Evolutionary conservation across 2,329 filamentous ascomycete species (phyloP), one percentile per base, ranked within the genome.

Genomic region (Zopfia rhizophila): DNA sequence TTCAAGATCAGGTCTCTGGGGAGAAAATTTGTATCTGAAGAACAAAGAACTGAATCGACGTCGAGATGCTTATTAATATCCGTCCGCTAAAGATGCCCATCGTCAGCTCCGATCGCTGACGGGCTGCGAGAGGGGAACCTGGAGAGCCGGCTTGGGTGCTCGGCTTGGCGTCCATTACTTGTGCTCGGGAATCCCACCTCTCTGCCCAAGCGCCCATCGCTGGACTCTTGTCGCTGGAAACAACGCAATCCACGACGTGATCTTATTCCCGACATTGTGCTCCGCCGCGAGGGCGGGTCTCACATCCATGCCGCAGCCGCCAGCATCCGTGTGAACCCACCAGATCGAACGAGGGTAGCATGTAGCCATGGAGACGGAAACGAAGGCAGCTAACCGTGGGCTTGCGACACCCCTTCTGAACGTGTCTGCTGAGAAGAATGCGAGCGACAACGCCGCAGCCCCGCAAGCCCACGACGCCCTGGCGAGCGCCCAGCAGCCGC

Each of bases 401-500:
- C 29, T 10, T 11, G 11, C 14, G 31, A 35, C 31, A n/a, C n/a
- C n/a, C n/a, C n/a, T n/a, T n/a, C n/a, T n/a, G n/a, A n/a, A n/a
- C n/a, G n/a, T n/a, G n/a, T n/a, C n/a, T 27, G 24, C 28, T 16
- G 10, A 13, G 14, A 16, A 7, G 28, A 30, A 30, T 10, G 24
- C 8, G 24, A 27, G n/a, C n/a, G n/a, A 27, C 24, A 27, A 30
- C 14, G 18, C 14, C 28, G 18, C 28, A 30, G 7, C 14, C 14
- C 18, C 13, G 7, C 24, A 27, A 27, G 8, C 45, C 21, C 55
- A 49, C 13, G 56, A 39, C 37, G 40, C 36, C 6, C 23, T 36
- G 24, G 28, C 30, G 35, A 36, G 78, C 76, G n/a, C 65, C 23
- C 38, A 23, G 28, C 30, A 35, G 38, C 79, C 76, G n/a, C 65